Percentiles rank a stretch among this genome's conserved stretches.
These are phyloP conservation scores for Fusarium dlaminii DNA, from an alignment of 2,329 filamentous ascomycete species.

Conservation along the genomic window DNA sequence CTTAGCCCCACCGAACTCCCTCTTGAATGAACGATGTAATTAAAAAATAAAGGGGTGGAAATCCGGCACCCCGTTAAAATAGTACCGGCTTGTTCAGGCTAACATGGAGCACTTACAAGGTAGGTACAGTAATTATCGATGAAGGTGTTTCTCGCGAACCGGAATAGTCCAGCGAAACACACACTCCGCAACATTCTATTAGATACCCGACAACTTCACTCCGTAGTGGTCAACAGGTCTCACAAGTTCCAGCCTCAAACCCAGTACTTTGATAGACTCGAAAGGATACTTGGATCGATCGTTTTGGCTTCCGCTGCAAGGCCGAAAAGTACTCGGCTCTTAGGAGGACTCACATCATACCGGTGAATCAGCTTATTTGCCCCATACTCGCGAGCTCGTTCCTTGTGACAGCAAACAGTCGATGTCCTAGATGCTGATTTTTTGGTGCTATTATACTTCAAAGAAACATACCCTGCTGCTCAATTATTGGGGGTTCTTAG, in stretches of 20 bases:
- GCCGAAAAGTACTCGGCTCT: not conserved
- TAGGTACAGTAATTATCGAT: not conserved
- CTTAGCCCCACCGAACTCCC: conserved; percentile 19
- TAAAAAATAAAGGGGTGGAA: conserved; percentile 18
- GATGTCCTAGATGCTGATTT: not conserved
- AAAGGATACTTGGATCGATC: not conserved
- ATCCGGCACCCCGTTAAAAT: not conserved
- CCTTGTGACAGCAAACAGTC: not conserved
- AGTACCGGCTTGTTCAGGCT: not conserved
- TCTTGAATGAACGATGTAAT: not conserved
- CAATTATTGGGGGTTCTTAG: not conserved
- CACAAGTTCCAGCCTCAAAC: not conserved
- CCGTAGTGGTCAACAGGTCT: not conserved
- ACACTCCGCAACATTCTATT: not conserved
- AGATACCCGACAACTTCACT: not conserved
- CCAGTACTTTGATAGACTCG: not conserved
- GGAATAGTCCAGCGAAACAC: not conserved
- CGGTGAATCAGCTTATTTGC: not conserved
- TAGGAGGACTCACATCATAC: not conserved
- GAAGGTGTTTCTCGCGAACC: not conserved
- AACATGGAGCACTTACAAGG: not conserved
- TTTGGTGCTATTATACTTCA: not conserved
- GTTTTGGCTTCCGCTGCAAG: not conserved
- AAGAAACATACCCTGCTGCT: not conserved
- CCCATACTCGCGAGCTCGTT: not conserved